Base-by-base conservation (phyloP, 2,329 filamentous ascomycete genomes). In the Sarocladium kiliense region DNA sequence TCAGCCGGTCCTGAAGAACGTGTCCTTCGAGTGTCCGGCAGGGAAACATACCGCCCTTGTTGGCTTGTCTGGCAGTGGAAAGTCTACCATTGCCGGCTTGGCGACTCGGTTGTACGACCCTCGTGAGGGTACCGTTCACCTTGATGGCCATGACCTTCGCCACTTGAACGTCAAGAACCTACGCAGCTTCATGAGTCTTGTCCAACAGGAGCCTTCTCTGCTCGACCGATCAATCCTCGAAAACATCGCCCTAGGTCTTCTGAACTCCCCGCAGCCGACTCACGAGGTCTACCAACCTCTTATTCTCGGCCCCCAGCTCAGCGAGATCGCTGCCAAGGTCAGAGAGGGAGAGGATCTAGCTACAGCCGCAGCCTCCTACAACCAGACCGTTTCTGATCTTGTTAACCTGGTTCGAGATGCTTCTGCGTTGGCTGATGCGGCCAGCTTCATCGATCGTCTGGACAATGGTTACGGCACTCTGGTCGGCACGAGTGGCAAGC, bases 51-150 rank as follows among this genome's bases (percentile, higher is more conserved):
- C 63, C 2, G 64, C 64, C 1, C 54, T 65, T 6, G 63, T 65
- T 27, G 82, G 82, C 0, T 73, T 80, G 1, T 83, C 79, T 1
- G 81, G 81, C 1, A 80, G 77, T 55, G 81, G 79, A 2, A 83
- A 84, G 58, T 81, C 78, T 6, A 83, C 79, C 2, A 69, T 84
- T 36, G 77, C 80, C 2, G 77, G 75, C 3, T 68, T 86, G 2
- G 65, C 82, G 1, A 76, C 80, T 36, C 72, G 84, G 36, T 74
- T 86, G 30, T 85, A 87, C 59, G 78, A 84, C 54, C 78, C 80
- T 0, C 72, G 73, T 0, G 66, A 70, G 3, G 82, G 82, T 2
- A 62, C 62, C 0, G 68, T 84, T 3, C 61, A 67, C 1, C 63
- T 82, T 3, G 78, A 78, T 62, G 78, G 76, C 2, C 69, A 65